phyloP scores from a whole-genome alignment of 164 flowering plant species.

The Magnolia changhungtana region DNA sequence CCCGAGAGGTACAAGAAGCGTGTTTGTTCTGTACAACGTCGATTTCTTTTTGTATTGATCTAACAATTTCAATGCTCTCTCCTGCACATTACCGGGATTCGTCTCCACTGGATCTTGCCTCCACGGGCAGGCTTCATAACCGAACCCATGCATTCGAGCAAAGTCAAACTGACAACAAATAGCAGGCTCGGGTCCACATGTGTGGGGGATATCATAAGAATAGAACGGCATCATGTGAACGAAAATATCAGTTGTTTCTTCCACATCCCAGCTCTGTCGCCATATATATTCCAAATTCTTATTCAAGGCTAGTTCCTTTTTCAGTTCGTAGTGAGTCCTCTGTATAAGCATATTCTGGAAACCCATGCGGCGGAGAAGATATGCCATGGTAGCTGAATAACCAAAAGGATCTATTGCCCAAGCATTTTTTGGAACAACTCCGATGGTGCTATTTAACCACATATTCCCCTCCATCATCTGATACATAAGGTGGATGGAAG shows the following conservation, averaged over 20 bases:
- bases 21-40: slow-evolving; percentile 80
- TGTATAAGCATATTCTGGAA: slow-evolving; percentile 99
- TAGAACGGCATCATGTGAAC: slow-evolving; percentile 99
- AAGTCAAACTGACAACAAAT: slow-evolving; percentile 98
- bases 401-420: slow-evolving; percentile 99
- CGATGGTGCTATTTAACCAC: slow-evolving; percentile 93
- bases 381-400: slow-evolving; percentile 97
- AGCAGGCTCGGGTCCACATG: slow-evolving; percentile 99
- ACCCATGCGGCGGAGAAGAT: slow-evolving; percentile 98
- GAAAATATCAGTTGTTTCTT: slow-evolving; percentile 90
- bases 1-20: slow-evolving; percentile 94
- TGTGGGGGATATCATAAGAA: slow-evolving; percentile 95
- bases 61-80: slow-evolving; percentile 64
- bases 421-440: slow-evolving; percentile 89
- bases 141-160: slow-evolving; percentile 70
- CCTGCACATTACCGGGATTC: slow-evolving; percentile 69
- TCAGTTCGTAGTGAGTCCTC: slow-evolving; percentile 95
- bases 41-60: slow-evolving; percentile 96
- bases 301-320: slow-evolving; percentile 80
- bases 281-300: slow-evolving; percentile 88
- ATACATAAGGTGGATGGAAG: slow-evolving; percentile 7
- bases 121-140: slow-evolving; percentile 92
- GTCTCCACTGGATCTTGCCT: slow-evolving; percentile 74
- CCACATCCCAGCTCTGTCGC: slow-evolving; percentile 96
- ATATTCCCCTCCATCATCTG: slow-evolving; percentile 98